These are phyloP conservation scores for Brassica hybrid DNA, from an alignment of 441 rosid genomes.

Conservation along the genomic window DNA sequence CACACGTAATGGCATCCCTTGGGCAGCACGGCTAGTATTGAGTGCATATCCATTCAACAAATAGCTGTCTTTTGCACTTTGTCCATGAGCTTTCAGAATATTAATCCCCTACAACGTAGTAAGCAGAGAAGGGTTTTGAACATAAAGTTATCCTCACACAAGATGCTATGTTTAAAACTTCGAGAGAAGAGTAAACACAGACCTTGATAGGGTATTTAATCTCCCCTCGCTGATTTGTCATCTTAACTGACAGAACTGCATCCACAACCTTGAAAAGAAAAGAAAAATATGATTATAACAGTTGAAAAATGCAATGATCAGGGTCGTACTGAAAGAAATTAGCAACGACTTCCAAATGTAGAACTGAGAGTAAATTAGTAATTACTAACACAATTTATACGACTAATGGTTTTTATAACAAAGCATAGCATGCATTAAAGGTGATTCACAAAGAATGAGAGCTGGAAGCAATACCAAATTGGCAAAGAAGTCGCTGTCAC, in stretches of 20 bases:
- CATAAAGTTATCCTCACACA: neutral
- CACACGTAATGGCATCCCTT: slow-evolving; percentile 95
- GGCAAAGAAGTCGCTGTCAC: slow-evolving; percentile 94
- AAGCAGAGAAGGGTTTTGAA: too few species aligned
- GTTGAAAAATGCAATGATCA: too few species aligned
- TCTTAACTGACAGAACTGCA: slow-evolving; percentile 84
- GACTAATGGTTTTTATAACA: neutral
- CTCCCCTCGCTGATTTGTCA: slow-evolving; percentile 92
- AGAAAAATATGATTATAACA: neutral
- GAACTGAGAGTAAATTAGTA: too few species aligned
- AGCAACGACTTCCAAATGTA: too few species aligned
- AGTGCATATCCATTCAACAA: slow-evolving; percentile 93
- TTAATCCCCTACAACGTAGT: slow-evolving; percentile 68
- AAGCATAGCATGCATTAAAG: neutral
- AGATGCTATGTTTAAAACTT: slow-evolving; percentile 2
- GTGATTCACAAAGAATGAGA: neutral
- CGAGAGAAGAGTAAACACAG: slow-evolving; percentile 31
- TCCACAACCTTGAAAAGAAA: slow-evolving; percentile 71
- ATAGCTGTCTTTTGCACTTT: slow-evolving; percentile 92
- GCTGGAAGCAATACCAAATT: slow-evolving; percentile 66
- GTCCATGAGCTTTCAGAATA: slow-evolving; percentile 94
- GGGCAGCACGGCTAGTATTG: slow-evolving; percentile 96
- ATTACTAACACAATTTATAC: too few species aligned
- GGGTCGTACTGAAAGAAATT: too few species aligned
- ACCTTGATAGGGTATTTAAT: slow-evolving; percentile 98